A percentile compares a stretch with the other conserved stretches of the same genome.
These are phyloP conservation scores for Apocynum venetum DNA, from an alignment of 257 asterid species.

Conservation along the genomic window DNA sequence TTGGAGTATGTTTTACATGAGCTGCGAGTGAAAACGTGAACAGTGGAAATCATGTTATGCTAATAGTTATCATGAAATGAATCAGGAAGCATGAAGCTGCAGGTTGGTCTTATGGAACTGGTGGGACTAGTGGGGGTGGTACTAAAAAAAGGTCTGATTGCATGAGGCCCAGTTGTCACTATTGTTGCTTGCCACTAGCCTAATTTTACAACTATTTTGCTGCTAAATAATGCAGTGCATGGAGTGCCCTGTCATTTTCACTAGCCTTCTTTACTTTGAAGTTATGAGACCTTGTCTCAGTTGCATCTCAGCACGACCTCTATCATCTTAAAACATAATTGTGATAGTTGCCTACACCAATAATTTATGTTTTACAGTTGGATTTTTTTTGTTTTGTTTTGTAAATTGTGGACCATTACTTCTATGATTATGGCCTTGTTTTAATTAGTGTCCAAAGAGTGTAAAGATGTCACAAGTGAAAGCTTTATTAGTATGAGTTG, in stretches of 20 bases:
- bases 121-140: slow-evolving; percentile 23
- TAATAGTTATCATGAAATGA: slow-evolving; percentile 1
- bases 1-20: not conserved
- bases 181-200: slow-evolving; percentile 47
- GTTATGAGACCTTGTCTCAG: not conserved
- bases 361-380: slow-evolving; percentile 5
- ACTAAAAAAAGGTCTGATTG: slow-evolving; percentile 7
- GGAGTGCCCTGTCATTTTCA: slow-evolving; percentile 47
- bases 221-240: slow-evolving; percentile 31
- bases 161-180: slow-evolving; percentile 29
- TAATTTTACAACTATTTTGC: slow-evolving; percentile 19
- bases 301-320: not conserved
- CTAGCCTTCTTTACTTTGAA: slow-evolving; percentile 9
- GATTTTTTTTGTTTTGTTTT: not conserved
- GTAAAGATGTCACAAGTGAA: not conserved
- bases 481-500: not conserved
- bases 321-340: not conserved
- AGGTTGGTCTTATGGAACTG: slow-evolving; percentile 15
- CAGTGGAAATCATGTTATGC: not conserved
- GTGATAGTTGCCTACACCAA: not conserved
- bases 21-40: not conserved
- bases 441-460: not conserved
- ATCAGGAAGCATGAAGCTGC: slow-evolving; percentile 13
- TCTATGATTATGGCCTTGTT: not conserved
- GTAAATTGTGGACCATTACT: not conserved